Conservation (phyloP, 2,329 filamentous ascomycete genomes). For the Rhynchosporium agropyri region DNA sequence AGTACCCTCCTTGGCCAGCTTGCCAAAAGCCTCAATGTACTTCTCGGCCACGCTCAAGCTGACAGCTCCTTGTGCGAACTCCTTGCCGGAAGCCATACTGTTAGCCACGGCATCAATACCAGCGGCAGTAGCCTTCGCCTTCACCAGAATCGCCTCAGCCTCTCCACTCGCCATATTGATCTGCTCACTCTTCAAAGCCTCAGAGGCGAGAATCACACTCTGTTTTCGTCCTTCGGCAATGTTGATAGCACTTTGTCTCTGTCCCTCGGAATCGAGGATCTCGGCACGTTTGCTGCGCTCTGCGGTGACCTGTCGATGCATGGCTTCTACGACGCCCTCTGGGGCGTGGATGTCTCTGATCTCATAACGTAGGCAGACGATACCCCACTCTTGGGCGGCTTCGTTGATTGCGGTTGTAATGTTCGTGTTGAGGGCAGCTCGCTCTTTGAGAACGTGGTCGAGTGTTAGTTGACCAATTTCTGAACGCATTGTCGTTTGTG, state of each 20-base stretch:
- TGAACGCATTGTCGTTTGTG: constrained; percentile 97
- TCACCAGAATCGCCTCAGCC: constrained; percentile 87
- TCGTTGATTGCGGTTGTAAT: constrained; percentile 99
- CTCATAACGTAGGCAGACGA: constrained; percentile 94
- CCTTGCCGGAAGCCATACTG: constrained; percentile 72
- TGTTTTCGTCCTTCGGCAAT: constrained; percentile 98
- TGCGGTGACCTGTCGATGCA: constrained; percentile 97
- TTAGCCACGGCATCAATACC: constrained; percentile 86
- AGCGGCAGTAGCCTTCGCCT: constrained; percentile 80
- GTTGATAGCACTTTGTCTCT: constrained; percentile 96
- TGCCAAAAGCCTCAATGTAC: constrained; percentile 93
- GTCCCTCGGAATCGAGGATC: constrained; percentile 95
- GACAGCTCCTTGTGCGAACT: constrained; percentile 79
- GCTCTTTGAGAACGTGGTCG: constrained; percentile 97
- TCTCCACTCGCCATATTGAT: constrained; percentile 94
- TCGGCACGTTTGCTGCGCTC: constrained; percentile 97
- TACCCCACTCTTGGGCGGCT: constrained; percentile 94
- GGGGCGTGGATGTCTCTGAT: constrained; percentile 98
- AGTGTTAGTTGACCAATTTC: constrained; percentile 96
- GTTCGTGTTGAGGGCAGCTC: constrained; percentile 92
- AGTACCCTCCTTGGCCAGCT: constrained; percentile 92
- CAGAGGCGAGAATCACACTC: constrained; percentile 92
- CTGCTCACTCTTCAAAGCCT: constrained; percentile 85
- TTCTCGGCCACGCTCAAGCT: constrained; percentile 92
- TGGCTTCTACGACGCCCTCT: constrained; percentile 88